Conservation (phyloP, 495 filamentous ascomycete species). For the Lophiostoma macrostomum region DNA sequence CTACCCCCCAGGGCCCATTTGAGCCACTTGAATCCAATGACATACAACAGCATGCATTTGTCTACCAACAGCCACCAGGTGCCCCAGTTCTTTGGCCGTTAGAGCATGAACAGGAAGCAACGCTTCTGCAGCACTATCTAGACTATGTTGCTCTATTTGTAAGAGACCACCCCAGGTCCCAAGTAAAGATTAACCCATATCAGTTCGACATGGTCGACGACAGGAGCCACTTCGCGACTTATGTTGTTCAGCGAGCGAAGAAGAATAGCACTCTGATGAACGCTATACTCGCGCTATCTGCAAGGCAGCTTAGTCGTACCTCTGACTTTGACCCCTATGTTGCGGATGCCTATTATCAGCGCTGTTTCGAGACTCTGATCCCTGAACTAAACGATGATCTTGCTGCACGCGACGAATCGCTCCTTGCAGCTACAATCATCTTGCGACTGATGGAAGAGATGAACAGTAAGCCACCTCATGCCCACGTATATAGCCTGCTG, state of each 20-base stretch:
- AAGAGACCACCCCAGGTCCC: background rate
- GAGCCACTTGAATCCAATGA: background rate
- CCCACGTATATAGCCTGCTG: background rate
- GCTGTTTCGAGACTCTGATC: constrained; percentile 27
- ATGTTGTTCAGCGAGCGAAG: constrained; percentile 26
- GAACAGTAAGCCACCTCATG: constrained; percentile 16
- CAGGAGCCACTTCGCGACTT: constrained; percentile 12
- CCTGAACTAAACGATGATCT: constrained; percentile 24
- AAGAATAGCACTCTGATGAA: constrained; percentile 29
- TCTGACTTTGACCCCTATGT: constrained; percentile 28
- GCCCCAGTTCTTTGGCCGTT: constrained; percentile 26
- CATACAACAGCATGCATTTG: constrained; percentile 1
- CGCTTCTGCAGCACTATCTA: constrained; percentile 27
- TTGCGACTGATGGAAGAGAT: constrained; percentile 32
- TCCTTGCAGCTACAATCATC: constrained; percentile 29
- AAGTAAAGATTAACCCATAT: background rate
- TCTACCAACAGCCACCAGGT: constrained; percentile 20
- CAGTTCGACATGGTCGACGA: constrained; percentile 29
- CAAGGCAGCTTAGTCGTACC: constrained; percentile 26
- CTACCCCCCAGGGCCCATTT: background rate
- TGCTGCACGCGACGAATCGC: constrained; percentile 24
- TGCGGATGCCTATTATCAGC: constrained; percentile 28
- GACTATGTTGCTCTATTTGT: constrained; percentile 28
- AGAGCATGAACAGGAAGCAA: constrained; percentile 30
- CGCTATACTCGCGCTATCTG: constrained; percentile 30